Evolutionary conservation across 495 filamentous ascomycete genomes (phyloP).

Genomic region (Xylaria sp.): DNA sequence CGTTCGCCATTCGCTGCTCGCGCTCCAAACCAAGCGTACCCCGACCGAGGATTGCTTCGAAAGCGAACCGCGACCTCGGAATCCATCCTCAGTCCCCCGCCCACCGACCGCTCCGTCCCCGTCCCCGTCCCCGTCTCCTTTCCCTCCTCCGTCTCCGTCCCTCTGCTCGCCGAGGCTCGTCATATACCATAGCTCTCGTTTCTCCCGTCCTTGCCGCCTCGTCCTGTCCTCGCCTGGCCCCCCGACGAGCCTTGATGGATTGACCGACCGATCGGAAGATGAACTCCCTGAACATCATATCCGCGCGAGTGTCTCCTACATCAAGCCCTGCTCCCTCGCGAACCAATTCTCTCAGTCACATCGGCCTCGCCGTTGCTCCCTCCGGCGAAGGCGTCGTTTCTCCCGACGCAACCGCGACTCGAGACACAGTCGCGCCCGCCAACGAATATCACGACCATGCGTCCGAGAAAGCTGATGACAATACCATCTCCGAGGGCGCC

Average conservation of each 20-base stretch:
- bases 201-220: slow-evolving; percentile 15
- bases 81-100: slow-evolving; percentile 1
- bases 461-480: slow-evolving; percentile 37
- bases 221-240: slow-evolving; percentile 30
- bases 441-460: slow-evolving; percentile 40
- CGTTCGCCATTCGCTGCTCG: background rate
- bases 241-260: slow-evolving; percentile 57
- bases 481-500: slow-evolving; percentile 36
- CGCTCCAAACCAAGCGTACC: slow-evolving; percentile 7
- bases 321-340: slow-evolving; percentile 64
- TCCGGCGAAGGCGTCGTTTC: slow-evolving; percentile 47
- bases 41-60: slow-evolving; percentile 7
- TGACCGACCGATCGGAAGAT: slow-evolving; percentile 66
- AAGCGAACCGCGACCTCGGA: slow-evolving; percentile 14
- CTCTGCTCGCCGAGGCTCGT: background rate
- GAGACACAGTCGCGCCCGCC: slow-evolving; percentile 42
- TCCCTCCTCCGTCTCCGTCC: background rate
- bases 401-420: slow-evolving; percentile 43
- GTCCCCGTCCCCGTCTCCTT: no score
- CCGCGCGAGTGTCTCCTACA: slow-evolving; percentile 74
- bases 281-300: slow-evolving; percentile 98
- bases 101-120: background rate
- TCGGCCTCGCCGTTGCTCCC: slow-evolving; percentile 53
- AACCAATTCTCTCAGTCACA: slow-evolving; percentile 69
- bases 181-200: background rate